Evolutionary conservation across 345 rosid genomes (phyloP).

Genomic region (Salix brachista): DNA sequence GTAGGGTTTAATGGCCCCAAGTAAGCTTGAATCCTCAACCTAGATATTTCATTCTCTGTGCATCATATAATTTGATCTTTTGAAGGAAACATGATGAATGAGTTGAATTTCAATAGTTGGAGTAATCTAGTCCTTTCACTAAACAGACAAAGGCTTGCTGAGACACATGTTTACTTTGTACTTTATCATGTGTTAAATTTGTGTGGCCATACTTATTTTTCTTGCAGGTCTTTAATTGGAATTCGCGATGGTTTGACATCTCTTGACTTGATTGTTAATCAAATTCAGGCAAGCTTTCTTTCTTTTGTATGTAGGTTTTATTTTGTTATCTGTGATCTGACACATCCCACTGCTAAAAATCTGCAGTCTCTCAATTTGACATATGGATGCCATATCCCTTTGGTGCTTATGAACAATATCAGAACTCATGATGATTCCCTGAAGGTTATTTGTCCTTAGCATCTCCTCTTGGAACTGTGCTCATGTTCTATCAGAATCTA

Average conservation of each 20-base stretch:
- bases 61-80: too few relatives aligned
- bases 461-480: constrained; percentile 9
- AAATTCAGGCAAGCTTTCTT: constrained; percentile 41
- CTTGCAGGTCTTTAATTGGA: constrained; percentile 44
- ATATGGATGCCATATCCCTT: constrained; percentile 47
- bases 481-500: neutral
- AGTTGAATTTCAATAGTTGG: too few relatives aligned
- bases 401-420: constrained; percentile 40
- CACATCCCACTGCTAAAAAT: constrained; percentile 6
- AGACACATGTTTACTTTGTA: too few relatives aligned
- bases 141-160: too few relatives aligned
- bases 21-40: constrained; percentile 27
- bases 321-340: neutral
- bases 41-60: neutral
- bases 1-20: constrained; percentile 47
- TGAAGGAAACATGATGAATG: too few relatives aligned
- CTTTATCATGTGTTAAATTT: neutral
- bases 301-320: neutral
- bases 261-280: constrained; percentile 39
- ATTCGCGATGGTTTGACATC: constrained; percentile 40
- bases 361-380: constrained; percentile 49
- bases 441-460: constrained; percentile 35
- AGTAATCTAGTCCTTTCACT: too few relatives aligned
- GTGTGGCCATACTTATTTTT: neutral
- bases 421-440: constrained; percentile 29